Evolutionary conservation across 441 rosid species (phyloP), one percentile per base, ranked within the genome.

Genomic region (Francoa sonchifolia): DNA sequence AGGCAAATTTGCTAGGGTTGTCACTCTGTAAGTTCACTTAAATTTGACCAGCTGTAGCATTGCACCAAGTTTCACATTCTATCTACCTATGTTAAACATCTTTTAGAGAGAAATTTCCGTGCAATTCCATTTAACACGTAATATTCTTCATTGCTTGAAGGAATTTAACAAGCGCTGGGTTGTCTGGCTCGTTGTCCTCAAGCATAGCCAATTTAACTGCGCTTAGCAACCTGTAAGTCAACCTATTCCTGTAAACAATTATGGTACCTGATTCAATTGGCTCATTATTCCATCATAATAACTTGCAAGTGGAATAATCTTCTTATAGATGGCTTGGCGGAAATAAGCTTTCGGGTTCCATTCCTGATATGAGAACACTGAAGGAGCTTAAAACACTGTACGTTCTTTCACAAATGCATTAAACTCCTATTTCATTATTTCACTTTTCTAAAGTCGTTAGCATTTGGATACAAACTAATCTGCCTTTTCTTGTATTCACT

Each of bases 311-410:
- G 35, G 29, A 41, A 48, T 43, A 32, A 42, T 63, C 0, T 33
- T 33, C 27, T 9, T 55, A 21, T 71, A 89, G 95, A 39, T 77
- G 78, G 92, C 62, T 85, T 0, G 94, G 82, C 30, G 68, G 67
- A 33, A 85, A 89, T 60, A 54, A 62, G 2, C 64, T 89, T 37
- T 69, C 80, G 9, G 95, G 95, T 32, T 25, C 54, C 1, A 77
- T 89, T 32, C 97, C 97, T 5, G 75, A 73, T 16, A 55, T 84
- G 82, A 33, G 61, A 17, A 23, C 60, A 16, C 8, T 79, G 66
- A 55, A 28, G 25, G 58, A 48, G 47, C 76, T 77, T 32, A 54
- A 72, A 58, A 74, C 77, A 25, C 51, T 89, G 95, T 89, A 73
- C 46, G 75, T 68, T 28, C 50, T 39, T n/a, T 19, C 3, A 14